Base-by-base conservation (phyloP, 2,329 filamentous ascomycete genomes). In the Colletotrichum higginsianum region DNA sequence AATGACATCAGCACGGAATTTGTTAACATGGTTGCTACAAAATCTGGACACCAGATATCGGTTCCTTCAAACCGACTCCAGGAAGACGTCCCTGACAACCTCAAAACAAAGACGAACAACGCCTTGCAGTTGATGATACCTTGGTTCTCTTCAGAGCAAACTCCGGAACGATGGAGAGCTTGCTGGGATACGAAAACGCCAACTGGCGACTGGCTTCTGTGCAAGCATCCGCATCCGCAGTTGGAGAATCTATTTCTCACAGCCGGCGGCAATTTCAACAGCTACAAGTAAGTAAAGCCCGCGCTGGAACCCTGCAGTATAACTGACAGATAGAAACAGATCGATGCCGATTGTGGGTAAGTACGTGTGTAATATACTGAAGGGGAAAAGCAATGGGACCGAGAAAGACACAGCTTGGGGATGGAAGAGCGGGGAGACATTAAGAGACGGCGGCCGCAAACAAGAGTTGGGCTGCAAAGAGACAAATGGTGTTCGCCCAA, bases 141-240 rank as follows among this genome's bases (percentile, higher is more conserved):
- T 7, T 16, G 23, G 3, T 52, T 70, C 42, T 15, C 30, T 3
- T 21, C 5, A 4, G 12, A 13, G 12, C 55, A 62, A 12, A 49
- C 13, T 2, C 61, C 61, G 11, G 47, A 55, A 23, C 53, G 49
- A 46, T 70, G 61, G 61, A 55, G 67, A 7, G 38, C 58, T 9
- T 70, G 67, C 23, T 70, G 67, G 67, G 67, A 70, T 42, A 61
- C 67, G 7, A 38, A 18, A 15, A 70, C 55, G 1, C 67, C 67
- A 3, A 70, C 67, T 2, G 61, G 62, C 2, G 67, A 70, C 21
- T 70, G 67, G 67, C 61, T 66, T 9, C n/a, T 70, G 2, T 70
- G 47, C 16, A 47, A 18, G 13, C 67, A 70, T 35, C 61, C 61
- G 12, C 21, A 66, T 26, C 47, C 47, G 8, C 30, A 61, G 2